phyloP scores from a whole-genome alignment of 2,329 filamentous ascomycete species.

The Talaromyces verruculosus region DNA sequence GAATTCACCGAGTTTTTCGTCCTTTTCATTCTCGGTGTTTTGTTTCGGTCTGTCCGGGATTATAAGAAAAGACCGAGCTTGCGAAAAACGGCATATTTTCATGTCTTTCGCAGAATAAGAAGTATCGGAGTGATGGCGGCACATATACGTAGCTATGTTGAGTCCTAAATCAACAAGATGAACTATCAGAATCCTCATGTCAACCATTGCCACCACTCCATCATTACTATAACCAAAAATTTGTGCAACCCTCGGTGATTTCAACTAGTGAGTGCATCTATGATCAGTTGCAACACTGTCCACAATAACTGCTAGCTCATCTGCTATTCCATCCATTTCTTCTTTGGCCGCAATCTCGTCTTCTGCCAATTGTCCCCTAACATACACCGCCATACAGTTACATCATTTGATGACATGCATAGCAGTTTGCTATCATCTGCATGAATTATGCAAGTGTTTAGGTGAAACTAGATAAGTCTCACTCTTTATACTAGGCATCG shows the following conservation, averaged over 20 bases:
- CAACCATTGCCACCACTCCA: not conserved
- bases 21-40: not conserved
- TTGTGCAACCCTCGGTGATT: too few species aligned
- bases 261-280: not conserved
- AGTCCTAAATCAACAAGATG: not conserved
- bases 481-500: not conserved
- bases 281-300: conserved; percentile 1
- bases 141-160: not conserved
- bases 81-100: not conserved
- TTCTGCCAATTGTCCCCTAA: not conserved
- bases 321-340: not conserved
- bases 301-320: not conserved
- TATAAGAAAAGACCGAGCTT: not conserved
- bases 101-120: not conserved
- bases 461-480: not conserved
- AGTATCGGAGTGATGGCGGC: not conserved
- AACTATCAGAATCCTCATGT: not conserved
- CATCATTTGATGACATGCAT: not conserved
- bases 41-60: not conserved
- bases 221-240: not conserved
- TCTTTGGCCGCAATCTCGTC: not conserved
- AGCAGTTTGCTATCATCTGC: not conserved
- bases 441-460: not conserved
- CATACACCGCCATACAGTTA: not conserved
- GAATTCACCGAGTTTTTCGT: not conserved